Conservation (phyloP, 495 filamentous ascomycete genomes). For the Neurospora sp. region DNA sequence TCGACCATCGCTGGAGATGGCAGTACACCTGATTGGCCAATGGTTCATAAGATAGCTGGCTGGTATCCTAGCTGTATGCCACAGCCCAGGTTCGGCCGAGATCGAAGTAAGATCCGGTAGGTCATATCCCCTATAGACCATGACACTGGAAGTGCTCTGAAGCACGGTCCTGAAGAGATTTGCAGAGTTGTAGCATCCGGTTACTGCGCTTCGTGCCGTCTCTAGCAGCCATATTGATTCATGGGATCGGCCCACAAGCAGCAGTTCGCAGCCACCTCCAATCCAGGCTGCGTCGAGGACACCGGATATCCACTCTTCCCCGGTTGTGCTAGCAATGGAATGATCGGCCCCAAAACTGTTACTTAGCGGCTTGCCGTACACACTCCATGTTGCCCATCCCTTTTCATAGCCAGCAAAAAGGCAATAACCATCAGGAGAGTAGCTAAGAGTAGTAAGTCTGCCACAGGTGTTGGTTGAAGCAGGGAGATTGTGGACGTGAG, state of each 20-base stretch:
- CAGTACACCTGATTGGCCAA: constrained; percentile 80
- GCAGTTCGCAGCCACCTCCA: constrained; percentile 74
- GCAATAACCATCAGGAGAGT: constrained; percentile 95
- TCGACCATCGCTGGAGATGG: constrained; percentile 81
- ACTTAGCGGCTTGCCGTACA: constrained; percentile 81
- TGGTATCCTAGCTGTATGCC: constrained; percentile 87
- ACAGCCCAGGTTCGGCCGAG: constrained; percentile 82
- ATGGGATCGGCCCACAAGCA: constrained; percentile 57
- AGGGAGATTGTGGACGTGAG: constrained; percentile 61
- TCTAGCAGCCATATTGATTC: constrained; percentile 80
- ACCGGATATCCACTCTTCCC: constrained; percentile 72
- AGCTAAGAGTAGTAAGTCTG: constrained; percentile 60
- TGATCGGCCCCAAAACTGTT: constrained; percentile 68
- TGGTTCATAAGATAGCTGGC: constrained; percentile 75
- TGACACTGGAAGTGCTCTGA: constrained; percentile 71
- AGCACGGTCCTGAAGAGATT: constrained; percentile 85
- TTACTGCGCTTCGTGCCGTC: constrained; percentile 83
- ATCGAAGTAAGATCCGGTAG: constrained; percentile 81
- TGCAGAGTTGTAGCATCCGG: constrained; percentile 79
- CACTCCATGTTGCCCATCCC: constrained; percentile 95
- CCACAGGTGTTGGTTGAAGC: constrained; percentile 57
- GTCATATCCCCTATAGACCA: constrained; percentile 90
- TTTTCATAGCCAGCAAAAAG: constrained; percentile 87
- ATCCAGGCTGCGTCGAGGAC: constrained; percentile 73
- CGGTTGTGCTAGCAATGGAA: constrained; percentile 50